Percentiles rank a stretch among this genome's conserved stretches.
These are phyloP conservation scores for Aureobasidium sp. DNA, from an alignment of 2,329 filamentous ascomycete species.

Conservation along the genomic window DNA sequence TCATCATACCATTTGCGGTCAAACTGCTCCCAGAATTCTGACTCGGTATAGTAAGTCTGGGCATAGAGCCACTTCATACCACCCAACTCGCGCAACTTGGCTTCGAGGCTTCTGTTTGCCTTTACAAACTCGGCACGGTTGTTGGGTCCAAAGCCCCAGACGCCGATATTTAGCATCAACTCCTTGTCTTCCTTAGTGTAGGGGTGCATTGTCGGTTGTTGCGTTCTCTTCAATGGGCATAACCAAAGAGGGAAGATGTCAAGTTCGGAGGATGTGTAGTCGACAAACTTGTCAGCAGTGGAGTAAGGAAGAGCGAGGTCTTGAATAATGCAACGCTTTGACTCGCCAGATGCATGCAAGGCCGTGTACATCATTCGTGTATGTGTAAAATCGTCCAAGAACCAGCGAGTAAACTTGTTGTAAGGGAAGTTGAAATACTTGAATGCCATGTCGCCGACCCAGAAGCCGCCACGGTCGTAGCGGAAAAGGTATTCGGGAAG, in stretches of 20 bases:
- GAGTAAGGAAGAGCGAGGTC: constrained; percentile 46
- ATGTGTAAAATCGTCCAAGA: constrained; percentile 55
- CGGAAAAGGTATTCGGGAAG: constrained; percentile 61
- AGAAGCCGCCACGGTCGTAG: constrained; percentile 63
- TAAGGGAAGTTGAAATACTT: constrained; percentile 57
- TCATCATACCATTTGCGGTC: constrained; percentile 51
- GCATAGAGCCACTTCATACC: constrained; percentile 66
- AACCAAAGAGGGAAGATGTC: constrained; percentile 42
- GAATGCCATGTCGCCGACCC: constrained; percentile 56
- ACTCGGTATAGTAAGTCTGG: constrained; percentile 58
- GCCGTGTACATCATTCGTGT: constrained; percentile 59
- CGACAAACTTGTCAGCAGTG: constrained; percentile 35
- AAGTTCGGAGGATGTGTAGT: constrained; percentile 31
- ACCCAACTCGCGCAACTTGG: constrained; percentile 47
- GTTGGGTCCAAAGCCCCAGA: constrained; percentile 43
- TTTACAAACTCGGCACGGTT: constrained; percentile 40
- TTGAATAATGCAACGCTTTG: constrained; percentile 55
- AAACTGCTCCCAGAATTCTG: constrained; percentile 61
- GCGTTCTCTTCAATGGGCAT: constrained; percentile 31
- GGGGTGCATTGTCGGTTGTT: constrained; percentile 24
- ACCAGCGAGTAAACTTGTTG: constrained; percentile 52
- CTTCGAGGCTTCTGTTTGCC: constrained; percentile 53
- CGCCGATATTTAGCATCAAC: constrained; percentile 51
- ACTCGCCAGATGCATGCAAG: constrained; percentile 52
- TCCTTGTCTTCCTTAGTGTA: constrained; percentile 21